These are phyloP conservation scores for Ilex aquifolium DNA, from an alignment of 257 asterid genomes.

Conservation along the genomic window DNA sequence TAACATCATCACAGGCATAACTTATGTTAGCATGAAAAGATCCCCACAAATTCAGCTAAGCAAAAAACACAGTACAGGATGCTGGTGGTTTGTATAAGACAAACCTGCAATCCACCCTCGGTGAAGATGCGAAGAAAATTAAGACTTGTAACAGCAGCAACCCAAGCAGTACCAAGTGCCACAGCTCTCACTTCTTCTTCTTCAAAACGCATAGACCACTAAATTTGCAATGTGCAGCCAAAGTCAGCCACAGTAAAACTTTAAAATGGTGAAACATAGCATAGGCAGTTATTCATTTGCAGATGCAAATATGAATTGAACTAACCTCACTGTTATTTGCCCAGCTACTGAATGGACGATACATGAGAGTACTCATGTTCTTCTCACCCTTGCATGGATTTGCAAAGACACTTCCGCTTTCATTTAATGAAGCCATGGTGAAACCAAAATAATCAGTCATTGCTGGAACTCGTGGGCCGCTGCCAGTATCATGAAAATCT, in stretches of 20 bases:
- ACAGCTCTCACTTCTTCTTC: constrained; percentile 93
- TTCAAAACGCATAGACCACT: constrained; percentile 99
- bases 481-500: constrained; percentile 95
- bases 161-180: constrained; percentile 86
- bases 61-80: neutral
- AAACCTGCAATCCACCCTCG: constrained; percentile 89
- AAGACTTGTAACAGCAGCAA: constrained; percentile 88
- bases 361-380: constrained; percentile 94
- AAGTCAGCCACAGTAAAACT: constrained; percentile 12
- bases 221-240: constrained; percentile 26
- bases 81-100: constrained; percentile 7
- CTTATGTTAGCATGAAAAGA: neutral
- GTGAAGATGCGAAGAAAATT: constrained; percentile 87
- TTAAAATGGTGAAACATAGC: neutral
- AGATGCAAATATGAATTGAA: constrained; percentile 14
- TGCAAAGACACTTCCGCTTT: constrained; percentile 80
- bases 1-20: neutral
- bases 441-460: constrained; percentile 97
- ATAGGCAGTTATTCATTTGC: neutral
- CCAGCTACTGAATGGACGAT: constrained; percentile 93
- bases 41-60: neutral
- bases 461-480: constrained; percentile 92
- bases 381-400: constrained; percentile 98
- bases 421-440: constrained; percentile 91
- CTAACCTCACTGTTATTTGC: constrained; percentile 93